Conservation (phyloP, 805 yeast genomes). For the Clavispora vitiphila region DNA sequence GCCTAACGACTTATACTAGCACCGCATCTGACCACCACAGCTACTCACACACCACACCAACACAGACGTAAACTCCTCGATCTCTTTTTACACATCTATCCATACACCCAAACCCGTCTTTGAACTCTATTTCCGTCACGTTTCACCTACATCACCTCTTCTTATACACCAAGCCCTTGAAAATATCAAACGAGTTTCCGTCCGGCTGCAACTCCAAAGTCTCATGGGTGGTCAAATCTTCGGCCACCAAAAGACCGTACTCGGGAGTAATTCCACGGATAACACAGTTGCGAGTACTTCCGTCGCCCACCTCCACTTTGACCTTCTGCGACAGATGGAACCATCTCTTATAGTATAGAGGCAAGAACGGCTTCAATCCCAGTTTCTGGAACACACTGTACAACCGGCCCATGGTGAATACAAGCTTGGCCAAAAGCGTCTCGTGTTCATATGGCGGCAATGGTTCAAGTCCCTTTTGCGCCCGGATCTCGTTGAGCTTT, state of each 20-base stretch:
- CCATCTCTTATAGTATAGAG: conserved; percentile 79
- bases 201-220: conserved; percentile 83
- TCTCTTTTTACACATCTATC: too few relatives aligned
- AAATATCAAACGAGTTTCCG: conserved; percentile 95
- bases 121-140: too few relatives aligned
- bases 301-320: conserved; percentile 54
- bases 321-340: conserved; percentile 67
- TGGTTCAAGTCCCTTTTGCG: conserved; percentile 31
- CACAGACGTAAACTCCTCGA: too few relatives aligned
- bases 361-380: conserved; percentile 68
- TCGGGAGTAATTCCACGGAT: conserved; percentile 80
- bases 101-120: too few relatives aligned
- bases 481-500: conserved; percentile 52
- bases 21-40: too few relatives aligned
- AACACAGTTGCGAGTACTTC: conserved; percentile 46
- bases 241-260: conserved; percentile 77
- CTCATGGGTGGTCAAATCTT: conserved; percentile 57
- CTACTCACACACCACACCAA: too few relatives aligned
- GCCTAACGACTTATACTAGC: too few relatives aligned
- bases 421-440: conserved; percentile 58
- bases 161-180: conserved; percentile 72
- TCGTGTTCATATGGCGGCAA: conserved; percentile 48
- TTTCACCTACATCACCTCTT: conserved; percentile 20
- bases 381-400: conserved; percentile 49
- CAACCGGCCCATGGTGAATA: conserved; percentile 62